These are phyloP conservation scores for Trichoderma virens DNA, from an alignment of 495 filamentous ascomycete species.

Conservation along the genomic window DNA sequence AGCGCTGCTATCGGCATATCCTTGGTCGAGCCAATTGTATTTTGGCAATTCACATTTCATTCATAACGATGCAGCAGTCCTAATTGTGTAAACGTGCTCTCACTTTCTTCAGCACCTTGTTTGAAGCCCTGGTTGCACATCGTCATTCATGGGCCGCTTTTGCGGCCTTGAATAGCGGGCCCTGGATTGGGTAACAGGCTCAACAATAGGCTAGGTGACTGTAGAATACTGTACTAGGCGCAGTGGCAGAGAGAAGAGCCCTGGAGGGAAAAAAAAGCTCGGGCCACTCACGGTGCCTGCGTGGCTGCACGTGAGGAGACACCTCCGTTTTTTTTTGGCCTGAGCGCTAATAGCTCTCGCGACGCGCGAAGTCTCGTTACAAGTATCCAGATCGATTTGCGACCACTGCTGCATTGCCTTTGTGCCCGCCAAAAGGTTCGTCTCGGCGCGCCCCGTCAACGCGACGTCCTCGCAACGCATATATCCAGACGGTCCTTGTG, in stretches of 20 bases:
- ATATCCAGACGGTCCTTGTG: not conserved
- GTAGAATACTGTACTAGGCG: too few relatives aligned
- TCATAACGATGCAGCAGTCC: not conserved
- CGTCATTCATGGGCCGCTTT: constrained; percentile 10
- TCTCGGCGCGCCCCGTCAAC: not conserved
- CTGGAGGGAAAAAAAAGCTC: not conserved
- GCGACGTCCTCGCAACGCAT: not conserved
- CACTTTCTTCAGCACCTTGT: not conserved
- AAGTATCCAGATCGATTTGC: not conserved
- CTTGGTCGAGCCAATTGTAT: not conserved
- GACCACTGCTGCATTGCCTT: constrained; percentile 1
- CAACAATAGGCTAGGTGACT: not conserved
- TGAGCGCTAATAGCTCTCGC: not conserved
- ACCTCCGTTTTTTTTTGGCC: not conserved
- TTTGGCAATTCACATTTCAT: not conserved
- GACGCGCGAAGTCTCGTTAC: constrained; percentile 6
- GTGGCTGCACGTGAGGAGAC: constrained; percentile 3
- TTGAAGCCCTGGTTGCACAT: constrained; percentile 9
- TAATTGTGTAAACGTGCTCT: not conserved
- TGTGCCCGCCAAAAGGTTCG: not conserved
- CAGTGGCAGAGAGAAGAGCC: too few relatives aligned
- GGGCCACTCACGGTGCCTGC: not conserved
- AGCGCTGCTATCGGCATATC: not conserved
- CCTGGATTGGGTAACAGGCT: not conserved
- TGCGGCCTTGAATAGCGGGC: constrained; percentile 5